phyloP scores from a whole-genome alignment of 2,329 filamentous ascomycete species.

The Botryosphaeria dothidea region DNA sequence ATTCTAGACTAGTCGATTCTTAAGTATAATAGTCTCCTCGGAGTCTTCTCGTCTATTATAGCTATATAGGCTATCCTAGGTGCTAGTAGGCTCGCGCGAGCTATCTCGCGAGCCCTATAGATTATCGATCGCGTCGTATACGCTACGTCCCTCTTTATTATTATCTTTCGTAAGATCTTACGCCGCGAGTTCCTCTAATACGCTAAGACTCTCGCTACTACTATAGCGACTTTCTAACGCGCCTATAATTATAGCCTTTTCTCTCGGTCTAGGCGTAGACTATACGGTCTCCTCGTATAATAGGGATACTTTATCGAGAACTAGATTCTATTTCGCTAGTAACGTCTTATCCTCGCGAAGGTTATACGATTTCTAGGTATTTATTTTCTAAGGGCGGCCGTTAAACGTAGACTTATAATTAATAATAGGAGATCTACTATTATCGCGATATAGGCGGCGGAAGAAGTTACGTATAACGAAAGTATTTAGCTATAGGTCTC shows the following conservation, averaged over 20 bases:
- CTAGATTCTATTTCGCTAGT: not conserved
- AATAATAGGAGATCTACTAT: not conserved
- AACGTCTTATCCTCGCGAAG: not conserved
- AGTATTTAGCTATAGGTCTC: not conserved
- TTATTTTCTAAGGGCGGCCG: not conserved
- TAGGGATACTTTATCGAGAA: not conserved
- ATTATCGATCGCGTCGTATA: no score
- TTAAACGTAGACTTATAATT: not conserved
- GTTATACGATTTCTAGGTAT: not conserved
- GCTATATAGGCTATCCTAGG: no score
- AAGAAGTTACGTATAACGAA: not conserved
- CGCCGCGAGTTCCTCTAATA: not conserved
- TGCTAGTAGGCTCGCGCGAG: no score
- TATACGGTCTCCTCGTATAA: not conserved
- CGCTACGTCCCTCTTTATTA: no score
- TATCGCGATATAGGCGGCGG: not conserved
- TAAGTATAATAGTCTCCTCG: not conserved
- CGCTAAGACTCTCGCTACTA: not conserved
- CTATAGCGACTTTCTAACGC: not conserved
- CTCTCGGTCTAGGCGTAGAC: not conserved
- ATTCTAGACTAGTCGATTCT: not conserved
- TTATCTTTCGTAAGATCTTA: not conserved
- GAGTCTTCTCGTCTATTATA: not conserved
- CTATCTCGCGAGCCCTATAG: no score
- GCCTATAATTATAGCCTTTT: not conserved